Conservation (phyloP, 441 rosid species). For the Bruguiera hainesii region DNA sequence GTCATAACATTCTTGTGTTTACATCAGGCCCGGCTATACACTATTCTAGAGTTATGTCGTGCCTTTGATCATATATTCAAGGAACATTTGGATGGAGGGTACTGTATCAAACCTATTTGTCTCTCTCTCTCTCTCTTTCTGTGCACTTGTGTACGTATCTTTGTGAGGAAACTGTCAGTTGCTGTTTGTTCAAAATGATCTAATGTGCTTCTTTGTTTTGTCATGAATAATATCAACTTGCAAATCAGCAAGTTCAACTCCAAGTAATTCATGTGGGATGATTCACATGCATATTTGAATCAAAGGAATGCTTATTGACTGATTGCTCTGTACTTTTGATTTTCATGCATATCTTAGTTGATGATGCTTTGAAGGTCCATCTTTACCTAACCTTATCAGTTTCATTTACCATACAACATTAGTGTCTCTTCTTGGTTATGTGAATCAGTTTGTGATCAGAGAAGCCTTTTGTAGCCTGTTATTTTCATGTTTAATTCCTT, state of each 20-base stretch:
- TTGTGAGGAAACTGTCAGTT: background rate
- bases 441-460: background rate
- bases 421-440: background rate
- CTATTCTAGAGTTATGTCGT: conserved; percentile 84
- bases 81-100: conserved; percentile 99
- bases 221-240: background rate
- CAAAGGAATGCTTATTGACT: background rate
- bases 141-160: background rate
- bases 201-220: background rate
- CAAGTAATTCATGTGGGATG: background rate
- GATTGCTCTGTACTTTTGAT: background rate
- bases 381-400: background rate
- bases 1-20: conserved; percentile 1
- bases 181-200: conserved; percentile 1
- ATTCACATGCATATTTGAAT: conserved; percentile 6
- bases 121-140: background rate
- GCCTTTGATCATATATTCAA: conserved; percentile 83
- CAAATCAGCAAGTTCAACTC: background rate
- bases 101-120: conserved; percentile 13
- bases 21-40: conserved; percentile 76
- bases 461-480: background rate
- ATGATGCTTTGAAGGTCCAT: background rate
- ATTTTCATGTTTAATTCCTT: conserved; percentile 2
- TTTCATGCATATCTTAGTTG: background rate
- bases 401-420: background rate